phyloP scores from a whole-genome alignment of 805 yeast genomes.

The Teunomyces funiuensis region DNA sequence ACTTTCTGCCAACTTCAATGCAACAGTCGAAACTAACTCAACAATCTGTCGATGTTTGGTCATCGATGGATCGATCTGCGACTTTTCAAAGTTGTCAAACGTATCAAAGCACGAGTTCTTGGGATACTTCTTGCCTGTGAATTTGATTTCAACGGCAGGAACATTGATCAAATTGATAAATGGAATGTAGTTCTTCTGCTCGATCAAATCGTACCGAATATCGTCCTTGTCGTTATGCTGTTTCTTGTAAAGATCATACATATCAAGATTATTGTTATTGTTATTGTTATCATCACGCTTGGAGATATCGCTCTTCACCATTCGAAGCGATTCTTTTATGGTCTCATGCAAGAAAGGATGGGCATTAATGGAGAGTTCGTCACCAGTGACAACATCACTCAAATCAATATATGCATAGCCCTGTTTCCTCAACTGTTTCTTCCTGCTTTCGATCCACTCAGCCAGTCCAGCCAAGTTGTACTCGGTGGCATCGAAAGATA shows the following conservation, averaged over 20 bases:
- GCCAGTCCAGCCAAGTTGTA: constrained; percentile 85
- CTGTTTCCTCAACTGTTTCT: constrained; percentile 54
- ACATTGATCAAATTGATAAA: constrained; percentile 63
- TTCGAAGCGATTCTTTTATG: constrained; percentile 42
- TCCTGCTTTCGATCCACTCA: constrained; percentile 64
- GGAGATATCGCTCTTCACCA: constrained; percentile 16
- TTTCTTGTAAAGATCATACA: constrained; percentile 27
- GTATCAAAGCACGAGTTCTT: constrained; percentile 63
- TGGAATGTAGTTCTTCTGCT: constrained; percentile 66
- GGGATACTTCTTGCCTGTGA: constrained; percentile 45
- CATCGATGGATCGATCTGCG: constrained; percentile 56
- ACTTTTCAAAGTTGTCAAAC: constrained; percentile 50
- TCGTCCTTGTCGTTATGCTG: constrained; percentile 24
- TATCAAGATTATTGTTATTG: constrained; percentile 11
- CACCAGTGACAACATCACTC: constrained; percentile 60
- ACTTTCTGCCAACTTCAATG: constrained; percentile 64
- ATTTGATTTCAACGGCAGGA: constrained; percentile 65
- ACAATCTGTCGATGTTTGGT: constrained; percentile 55
- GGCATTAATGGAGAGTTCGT: constrained; percentile 52
- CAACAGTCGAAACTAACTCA: constrained; percentile 51
- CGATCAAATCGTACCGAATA: constrained; percentile 33
- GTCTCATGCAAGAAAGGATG: constrained; percentile 63
- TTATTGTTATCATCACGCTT: constrained; percentile 14
- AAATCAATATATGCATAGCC: constrained; percentile 74
- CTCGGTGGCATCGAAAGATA: constrained; percentile 79